phyloP scores from a whole-genome alignment of 2,329 filamentous ascomycete species.

The Rutstroemia sp. region DNA sequence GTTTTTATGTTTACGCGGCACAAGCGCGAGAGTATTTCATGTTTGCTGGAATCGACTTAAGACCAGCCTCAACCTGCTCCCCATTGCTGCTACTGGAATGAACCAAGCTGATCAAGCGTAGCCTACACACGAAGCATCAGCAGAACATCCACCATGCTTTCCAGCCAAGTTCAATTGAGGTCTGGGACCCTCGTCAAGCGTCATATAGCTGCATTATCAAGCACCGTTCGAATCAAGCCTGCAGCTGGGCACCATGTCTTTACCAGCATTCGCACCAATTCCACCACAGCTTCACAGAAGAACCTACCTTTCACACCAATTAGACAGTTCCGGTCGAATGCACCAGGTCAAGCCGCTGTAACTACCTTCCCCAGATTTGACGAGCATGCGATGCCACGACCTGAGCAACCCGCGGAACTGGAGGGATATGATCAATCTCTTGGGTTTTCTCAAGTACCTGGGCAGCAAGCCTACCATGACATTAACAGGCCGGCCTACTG shows the following conservation, averaged over 20 bases:
- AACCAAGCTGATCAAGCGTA: not conserved
- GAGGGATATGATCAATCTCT: not conserved
- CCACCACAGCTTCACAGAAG: not conserved
- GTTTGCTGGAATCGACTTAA: not conserved
- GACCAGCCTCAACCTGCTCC: not conserved
- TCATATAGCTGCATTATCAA: not conserved
- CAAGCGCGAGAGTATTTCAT: not conserved
- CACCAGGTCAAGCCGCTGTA: constrained; percentile 6
- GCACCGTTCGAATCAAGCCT: not conserved
- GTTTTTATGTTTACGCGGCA: constrained; percentile 4
- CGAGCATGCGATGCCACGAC: not conserved
- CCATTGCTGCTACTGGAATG: not conserved
- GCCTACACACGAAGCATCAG: not conserved
- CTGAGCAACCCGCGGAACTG: not conserved
- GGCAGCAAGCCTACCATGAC: constrained; percentile 3
- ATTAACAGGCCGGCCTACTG: constrained; percentile 36
- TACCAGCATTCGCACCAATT: not conserved
- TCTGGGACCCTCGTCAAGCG: not conserved
- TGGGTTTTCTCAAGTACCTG: not conserved
- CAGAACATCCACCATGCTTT: not conserved
- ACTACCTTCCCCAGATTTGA: not conserved
- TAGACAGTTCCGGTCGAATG: constrained; percentile 8
- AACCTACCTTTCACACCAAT: constrained; percentile 1
- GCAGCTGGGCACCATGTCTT: not conserved
- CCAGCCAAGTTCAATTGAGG: too few species aligned